These are phyloP conservation scores for Cyclotella sp. DNA, from an alignment of 108 stramenopile species.

Conservation along the genomic window DNA sequence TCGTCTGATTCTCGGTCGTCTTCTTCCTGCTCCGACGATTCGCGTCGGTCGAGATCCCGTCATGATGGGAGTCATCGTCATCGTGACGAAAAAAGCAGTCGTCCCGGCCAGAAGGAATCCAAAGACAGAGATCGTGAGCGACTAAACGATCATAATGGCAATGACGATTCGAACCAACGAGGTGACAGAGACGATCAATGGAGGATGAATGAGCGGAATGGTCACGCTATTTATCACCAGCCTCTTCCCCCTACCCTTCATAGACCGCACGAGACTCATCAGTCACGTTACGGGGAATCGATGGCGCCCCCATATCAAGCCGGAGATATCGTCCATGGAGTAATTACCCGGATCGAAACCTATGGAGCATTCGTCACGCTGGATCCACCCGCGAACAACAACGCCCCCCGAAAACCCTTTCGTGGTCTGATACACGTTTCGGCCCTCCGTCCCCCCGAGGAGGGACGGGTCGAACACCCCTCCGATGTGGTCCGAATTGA, in stretches of 20 bases:
- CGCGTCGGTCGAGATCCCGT: not conserved
- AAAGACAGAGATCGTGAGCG: not conserved
- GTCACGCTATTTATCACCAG: not conserved
- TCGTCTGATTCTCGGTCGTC: conserved; percentile 7
- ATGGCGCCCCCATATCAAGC: conserved; percentile 35
- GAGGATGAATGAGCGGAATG: too few relatives aligned
- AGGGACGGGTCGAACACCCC: conserved; percentile 67
- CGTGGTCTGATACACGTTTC: conserved; percentile 72
- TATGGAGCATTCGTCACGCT: conserved; percentile 84
- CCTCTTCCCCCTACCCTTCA: not conserved
- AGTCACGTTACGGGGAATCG: conserved; percentile 6
- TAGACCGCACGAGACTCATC: not conserved
- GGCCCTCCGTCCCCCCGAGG: conserved; percentile 60
- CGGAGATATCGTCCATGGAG: conserved; percentile 62
- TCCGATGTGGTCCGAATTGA: conserved; percentile 52
- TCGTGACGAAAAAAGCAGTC: not conserved
- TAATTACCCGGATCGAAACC: conserved; percentile 71
- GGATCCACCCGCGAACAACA: conserved; percentile 19
- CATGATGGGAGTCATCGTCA: not conserved
- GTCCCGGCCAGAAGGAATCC: not conserved
- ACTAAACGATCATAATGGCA: not conserved
- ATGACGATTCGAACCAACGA: conserved; percentile 4
- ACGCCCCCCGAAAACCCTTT: conserved; percentile 7
- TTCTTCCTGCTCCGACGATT: not conserved
- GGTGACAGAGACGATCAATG: not conserved